phyloP scores from a whole-genome alignment of 148 eudicot species.

The Nepenthes mirabilis region DNA sequence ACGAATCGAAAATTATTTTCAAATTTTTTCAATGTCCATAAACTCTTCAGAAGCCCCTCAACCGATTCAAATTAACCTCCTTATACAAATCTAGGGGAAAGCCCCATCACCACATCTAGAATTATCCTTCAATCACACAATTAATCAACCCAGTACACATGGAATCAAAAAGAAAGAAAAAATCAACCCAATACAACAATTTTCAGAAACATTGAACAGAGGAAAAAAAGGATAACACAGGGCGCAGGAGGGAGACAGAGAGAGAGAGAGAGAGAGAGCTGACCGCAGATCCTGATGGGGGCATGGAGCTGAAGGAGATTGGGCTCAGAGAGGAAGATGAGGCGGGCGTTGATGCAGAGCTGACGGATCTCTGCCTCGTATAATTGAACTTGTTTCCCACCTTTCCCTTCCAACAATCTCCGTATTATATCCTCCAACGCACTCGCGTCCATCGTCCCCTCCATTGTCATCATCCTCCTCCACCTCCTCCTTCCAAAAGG shows the following conservation, averaged over 20 bases:
- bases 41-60: too few species aligned
- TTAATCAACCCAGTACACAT: too few species aligned
- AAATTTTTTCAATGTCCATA: too few species aligned
- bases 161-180: too few species aligned
- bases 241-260: neutral
- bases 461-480: slow-evolving; percentile 75
- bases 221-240: neutral
- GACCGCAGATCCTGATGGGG: slow-evolving; percentile 61
- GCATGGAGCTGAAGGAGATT: slow-evolving; percentile 45
- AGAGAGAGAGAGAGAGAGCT: slow-evolving; percentile 5
- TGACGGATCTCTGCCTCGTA: slow-evolving; percentile 67
- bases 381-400: slow-evolving; percentile 55
- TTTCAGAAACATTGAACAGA: neutral
- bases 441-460: slow-evolving; percentile 46
- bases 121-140: too few species aligned
- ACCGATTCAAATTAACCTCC: too few species aligned
- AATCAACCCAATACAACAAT: too few species aligned
- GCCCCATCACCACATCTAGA: too few species aligned
- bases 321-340: slow-evolving; percentile 57
- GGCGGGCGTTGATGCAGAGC: slow-evolving; percentile 63
- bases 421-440: slow-evolving; percentile 57
- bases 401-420: slow-evolving; percentile 49
- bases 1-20: too few species aligned
- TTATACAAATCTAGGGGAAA: too few species aligned
- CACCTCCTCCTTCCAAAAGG: neutral